phyloP scores from a whole-genome alignment of 2,329 filamentous ascomycete genomes.

The Clathrospora elynae region DNA sequence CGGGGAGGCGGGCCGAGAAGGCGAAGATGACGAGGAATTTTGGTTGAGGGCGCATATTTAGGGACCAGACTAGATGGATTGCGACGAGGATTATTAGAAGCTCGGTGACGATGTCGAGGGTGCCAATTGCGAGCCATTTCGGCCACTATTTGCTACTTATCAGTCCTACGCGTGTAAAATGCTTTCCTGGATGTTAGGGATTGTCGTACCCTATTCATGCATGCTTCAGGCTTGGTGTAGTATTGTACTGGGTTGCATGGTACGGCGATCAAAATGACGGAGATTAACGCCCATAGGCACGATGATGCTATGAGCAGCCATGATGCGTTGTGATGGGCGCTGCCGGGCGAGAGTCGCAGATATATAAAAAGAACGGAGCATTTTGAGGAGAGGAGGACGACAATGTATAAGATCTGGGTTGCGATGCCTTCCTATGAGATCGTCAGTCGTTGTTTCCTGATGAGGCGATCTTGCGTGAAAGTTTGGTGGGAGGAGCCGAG shows the following conservation, averaged over 20 bases:
- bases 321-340: slow-evolving; percentile 26
- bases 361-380: slow-evolving; percentile 36
- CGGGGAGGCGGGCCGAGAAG: slow-evolving; percentile 38
- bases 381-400: slow-evolving; percentile 38
- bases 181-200: no score
- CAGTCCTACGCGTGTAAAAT: no score
- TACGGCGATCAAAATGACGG: slow-evolving; percentile 33
- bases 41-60: slow-evolving; percentile 34
- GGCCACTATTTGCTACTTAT: slow-evolving; percentile 26
- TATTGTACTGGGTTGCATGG: slow-evolving; percentile 33
- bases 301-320: slow-evolving; percentile 27
- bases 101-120: slow-evolving; percentile 38
- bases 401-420: slow-evolving; percentile 38
- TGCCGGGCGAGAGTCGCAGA: slow-evolving; percentile 34
- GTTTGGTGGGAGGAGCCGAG: slow-evolving; percentile 13
- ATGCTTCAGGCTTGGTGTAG: slow-evolving; percentile 21
- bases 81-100: slow-evolving; percentile 36
- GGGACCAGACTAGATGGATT: slow-evolving; percentile 30
- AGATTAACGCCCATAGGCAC: slow-evolving; percentile 28
- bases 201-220: slow-evolving; percentile 30
- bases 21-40: slow-evolving; percentile 38
- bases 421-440: slow-evolving; percentile 35
- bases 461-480: background rate
- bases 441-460: slow-evolving; percentile 18
- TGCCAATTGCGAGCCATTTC: slow-evolving; percentile 38